phyloP scores from a whole-genome alignment of 2,329 filamentous ascomycete genomes.

The Phyllosticta citrichinensis region DNA sequence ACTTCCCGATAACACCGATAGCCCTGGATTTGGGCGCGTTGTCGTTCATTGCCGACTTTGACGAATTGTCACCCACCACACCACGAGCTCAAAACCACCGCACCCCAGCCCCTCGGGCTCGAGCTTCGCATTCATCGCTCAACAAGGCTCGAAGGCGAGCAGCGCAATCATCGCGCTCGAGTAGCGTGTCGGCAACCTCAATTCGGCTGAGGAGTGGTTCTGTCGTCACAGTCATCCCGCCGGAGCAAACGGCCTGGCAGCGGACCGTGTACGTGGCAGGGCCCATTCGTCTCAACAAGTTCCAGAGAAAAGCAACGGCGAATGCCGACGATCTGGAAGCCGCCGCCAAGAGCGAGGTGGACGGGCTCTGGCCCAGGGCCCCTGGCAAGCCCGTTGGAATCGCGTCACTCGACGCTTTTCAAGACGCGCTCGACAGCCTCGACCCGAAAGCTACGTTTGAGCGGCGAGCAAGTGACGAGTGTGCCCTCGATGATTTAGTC shows the following conservation, averaged over 20 bases:
- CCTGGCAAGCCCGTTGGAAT: not conserved
- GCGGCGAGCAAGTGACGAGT: conserved; percentile 24
- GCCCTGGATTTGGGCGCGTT: conserved; percentile 7
- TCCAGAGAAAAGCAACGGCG: not conserved
- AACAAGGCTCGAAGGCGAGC: not conserved
- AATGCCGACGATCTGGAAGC: not conserved
- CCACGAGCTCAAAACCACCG: not conserved
- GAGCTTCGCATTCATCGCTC: not conserved
- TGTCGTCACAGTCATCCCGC: conserved; percentile 24
- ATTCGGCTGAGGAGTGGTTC: conserved; percentile 21
- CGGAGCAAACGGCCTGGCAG: conserved; percentile 25
- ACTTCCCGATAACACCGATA: conserved; percentile 14
- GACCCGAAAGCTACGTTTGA: conserved; percentile 7
- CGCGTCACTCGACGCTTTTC: conserved; percentile 3
- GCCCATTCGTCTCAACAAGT: conserved; percentile 30
- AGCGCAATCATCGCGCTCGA: not conserved
- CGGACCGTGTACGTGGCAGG: conserved; percentile 31
- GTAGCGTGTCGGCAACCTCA: not conserved
- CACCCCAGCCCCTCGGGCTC: conserved; percentile 7
- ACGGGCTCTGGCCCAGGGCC: not conserved
- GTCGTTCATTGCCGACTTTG: conserved; percentile 1
- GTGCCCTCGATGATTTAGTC: conserved; percentile 30
- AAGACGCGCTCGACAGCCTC: conserved; percentile 1
- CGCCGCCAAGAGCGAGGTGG: not conserved
- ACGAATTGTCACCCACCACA: not conserved